Evolutionary conservation across 345 rosid genomes (phyloP), one percentile per base, ranked within the genome.

Genomic region (Citrus glauca): DNA sequence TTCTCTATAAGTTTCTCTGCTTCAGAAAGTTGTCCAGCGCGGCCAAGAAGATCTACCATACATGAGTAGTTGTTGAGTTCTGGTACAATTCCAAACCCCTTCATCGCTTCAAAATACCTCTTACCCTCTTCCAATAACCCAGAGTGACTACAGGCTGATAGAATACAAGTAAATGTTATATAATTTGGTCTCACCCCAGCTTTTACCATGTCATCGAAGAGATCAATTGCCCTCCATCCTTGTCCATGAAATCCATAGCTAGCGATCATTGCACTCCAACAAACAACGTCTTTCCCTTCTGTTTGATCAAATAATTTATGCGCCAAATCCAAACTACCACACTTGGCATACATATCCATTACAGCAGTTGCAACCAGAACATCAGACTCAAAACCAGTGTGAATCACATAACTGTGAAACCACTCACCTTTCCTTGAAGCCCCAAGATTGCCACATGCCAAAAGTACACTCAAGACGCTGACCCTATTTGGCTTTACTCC

Each of bases 241-340:
- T 19, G 62, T 42, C 74, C 74, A 0, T 71, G 61, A 16, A 53
- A 22, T 71, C 74, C 74, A 4, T 5, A 53, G 27, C 62, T 71
- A 55, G 42, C 45, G 22, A 71, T 71, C 42, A 53, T 53, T 22
- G 74, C 74, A 53, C 62, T 71, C 62, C 74, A 71, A 71, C 74
- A 71, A 30, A 71, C 62, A 71, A 53, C 20, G 2, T 53, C 74
- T 32, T 70, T 71, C 63, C 63, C 74, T 32, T 30, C 20, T 20
- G 42, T 71, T 53, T 71, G 42, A 71, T 71, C 74, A 53, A 71
- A 53, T 11, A 71, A 55, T 71, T 71, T 53, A 30, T 13, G 74
- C 4, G 62, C 42, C 62, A 71, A 53, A 71, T 71, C 74, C 28
- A 71, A 71, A 71, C 25, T 53, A 17, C 74, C 74, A 30, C 74